Base-by-base conservation (phyloP, 2,329 filamentous ascomycete genomes). In the Dothideomycetidae sp. region DNA sequence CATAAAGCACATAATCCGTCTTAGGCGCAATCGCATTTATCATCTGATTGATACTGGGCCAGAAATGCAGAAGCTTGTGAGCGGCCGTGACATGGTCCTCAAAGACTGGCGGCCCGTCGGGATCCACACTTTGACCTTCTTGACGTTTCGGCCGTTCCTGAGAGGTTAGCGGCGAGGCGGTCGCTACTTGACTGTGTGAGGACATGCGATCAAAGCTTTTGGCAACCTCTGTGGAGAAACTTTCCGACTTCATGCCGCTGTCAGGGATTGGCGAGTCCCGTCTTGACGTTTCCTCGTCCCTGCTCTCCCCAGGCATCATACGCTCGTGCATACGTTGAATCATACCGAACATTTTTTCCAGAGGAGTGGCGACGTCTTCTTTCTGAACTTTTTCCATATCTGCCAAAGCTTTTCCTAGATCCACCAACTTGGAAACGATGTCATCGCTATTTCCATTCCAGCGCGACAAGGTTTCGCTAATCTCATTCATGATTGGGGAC, bases 31-130 rank as follows among this genome's bases (percentile, higher is more conserved):
- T 37, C n/a, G 49, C 46, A 23, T 43, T 40, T n/a, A 57, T 44
- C 42, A 59, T 46, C 46, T 57, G 41, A 49, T 55, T 32, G 43
- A 49, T 64, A 47, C 40, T 57, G 39, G 21, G 82, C 74, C 52
- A 94, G 53, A 44, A 68, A 60, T 52, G 66, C 60, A 96, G 62
- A 12, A 96, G 64, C 44, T 85, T 73, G 35, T 90, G 82, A 1
- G 85, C 85, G n/a, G 84, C 74, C 0, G 86, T 94, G 0, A 83
- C 92, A 52, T 96, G 88, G 47, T 93, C 82, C 17, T 77, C 72
- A 1, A 84, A 81, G 39, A 93, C 10, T 21, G 37, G 59, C 61
- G 5, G 71, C 67, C 9, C 36, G 39, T 43, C 40, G 18, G 37
- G 14, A 26, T 10, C 14, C 19, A 29, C 21, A 29, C 15, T 39